Conservation (phyloP, 2,329 filamentous ascomycete species). For the Orbilia blumenaviensis region DNA sequence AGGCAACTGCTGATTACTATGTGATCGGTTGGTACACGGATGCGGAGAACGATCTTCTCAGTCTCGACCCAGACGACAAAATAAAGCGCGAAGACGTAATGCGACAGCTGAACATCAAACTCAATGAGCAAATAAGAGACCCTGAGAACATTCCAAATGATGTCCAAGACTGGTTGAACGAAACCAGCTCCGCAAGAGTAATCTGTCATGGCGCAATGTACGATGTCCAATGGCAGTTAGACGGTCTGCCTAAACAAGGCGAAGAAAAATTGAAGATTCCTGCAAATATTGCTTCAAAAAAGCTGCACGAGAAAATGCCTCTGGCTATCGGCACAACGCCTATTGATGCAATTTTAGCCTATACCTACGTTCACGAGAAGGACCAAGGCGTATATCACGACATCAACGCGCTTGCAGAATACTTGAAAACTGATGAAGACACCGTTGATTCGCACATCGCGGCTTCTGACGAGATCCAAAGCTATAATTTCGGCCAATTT, state of each 20-base stretch:
- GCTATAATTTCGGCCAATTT: too few species aligned
- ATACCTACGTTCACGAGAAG: constrained; percentile 54
- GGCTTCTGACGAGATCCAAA: too few species aligned
- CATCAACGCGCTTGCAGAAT: too few species aligned
- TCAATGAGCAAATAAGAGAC: too few species aligned
- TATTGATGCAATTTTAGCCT: constrained; percentile 61
- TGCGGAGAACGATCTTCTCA: neutral
- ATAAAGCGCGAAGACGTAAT: neutral
- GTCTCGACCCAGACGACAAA: neutral
- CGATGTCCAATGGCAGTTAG: neutral
- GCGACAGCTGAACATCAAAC: neutral
- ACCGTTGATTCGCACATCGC: too few species aligned
- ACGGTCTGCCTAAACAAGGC: too few species aligned
- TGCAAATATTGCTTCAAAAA: neutral
- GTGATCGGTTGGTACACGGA: neutral
- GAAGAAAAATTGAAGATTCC: neutral
- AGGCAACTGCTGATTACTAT: neutral
- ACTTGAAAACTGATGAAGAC: too few species aligned
- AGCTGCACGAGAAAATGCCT: constrained; percentile 49
- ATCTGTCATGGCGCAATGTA: neutral
- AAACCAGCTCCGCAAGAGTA: neutral
- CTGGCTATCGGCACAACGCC: constrained; percentile 61
- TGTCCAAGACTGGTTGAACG: neutral
- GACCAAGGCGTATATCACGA: too few species aligned
- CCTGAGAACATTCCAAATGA: too few species aligned